Base-by-base conservation (phyloP, 352 stramenopile genomes). In the Globisporangium polare region DNA sequence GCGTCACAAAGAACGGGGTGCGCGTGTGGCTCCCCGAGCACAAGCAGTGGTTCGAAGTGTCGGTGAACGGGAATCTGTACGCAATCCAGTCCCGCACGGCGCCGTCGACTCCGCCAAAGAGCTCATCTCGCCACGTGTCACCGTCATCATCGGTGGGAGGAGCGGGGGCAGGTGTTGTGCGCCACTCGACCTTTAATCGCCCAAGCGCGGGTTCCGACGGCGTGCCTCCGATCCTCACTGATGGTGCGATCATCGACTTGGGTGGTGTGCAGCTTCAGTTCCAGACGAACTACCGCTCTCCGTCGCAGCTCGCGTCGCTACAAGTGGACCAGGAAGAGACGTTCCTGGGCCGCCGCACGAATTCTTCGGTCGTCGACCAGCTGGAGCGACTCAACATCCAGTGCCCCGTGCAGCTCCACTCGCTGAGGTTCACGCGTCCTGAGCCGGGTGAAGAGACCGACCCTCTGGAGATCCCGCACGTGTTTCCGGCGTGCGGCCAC, bases 1-100 rank as follows among this genome's bases (percentile, higher is more conserved):
- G 81, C 27, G 52, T 93, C 41, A 93, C 84, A n/a, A 90, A 90
- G 57, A 93, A 93, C 56, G 84, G 84, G 5, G 81, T 93, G 56
- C 77, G 84, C 1, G 69, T 93, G 33, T 93, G 80, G 80, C 67
- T 91, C n/a, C 81, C 84, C 0, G 78, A 89, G 45, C 72, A 77
- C 41, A 80, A 86, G 49, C 63, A 84, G 29, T 93, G 84, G 84
- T 89, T 86, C 42, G 84, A 93, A 61, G 84, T 93, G 43, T 91
- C 81, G 2, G 81, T 93, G 59, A 90, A 91, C 62, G 84, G 84
- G 6, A 84, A 76, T 53, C 50, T 93, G 54, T 93, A 89, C 51
- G 71, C 66, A 8, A 90, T 93, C 58, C 75, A 86, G 29, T 75
- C 75, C 6, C 73, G 71, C 3, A 61, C 67, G 17, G 65, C 74